phyloP scores from a whole-genome alignment of 2,329 filamentous ascomycete species.

The Aspergillus udagawae region DNA sequence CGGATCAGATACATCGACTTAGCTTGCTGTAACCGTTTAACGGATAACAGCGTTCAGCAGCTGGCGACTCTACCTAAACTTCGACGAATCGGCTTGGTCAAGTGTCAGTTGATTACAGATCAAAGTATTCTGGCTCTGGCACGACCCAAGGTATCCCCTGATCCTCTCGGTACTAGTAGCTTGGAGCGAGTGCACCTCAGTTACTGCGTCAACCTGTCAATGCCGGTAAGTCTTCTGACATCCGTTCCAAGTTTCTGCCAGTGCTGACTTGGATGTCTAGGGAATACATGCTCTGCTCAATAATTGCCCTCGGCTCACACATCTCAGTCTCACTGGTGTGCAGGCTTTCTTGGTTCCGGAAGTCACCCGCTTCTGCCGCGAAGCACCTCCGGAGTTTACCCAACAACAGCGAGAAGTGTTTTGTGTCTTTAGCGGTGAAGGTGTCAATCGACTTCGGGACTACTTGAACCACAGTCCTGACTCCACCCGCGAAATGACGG shows the following conservation, averaged over 20 bases:
- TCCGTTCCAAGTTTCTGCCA: background rate
- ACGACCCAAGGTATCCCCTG: constrained; percentile 52
- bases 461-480: constrained; percentile 61
- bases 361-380: constrained; percentile 77
- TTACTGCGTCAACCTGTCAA: constrained; percentile 82
- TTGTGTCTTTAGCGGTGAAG: constrained; percentile 90
- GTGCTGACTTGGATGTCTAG: constrained; percentile 42
- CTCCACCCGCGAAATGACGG: constrained; percentile 28
- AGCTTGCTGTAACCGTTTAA: constrained; percentile 87
- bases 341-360: constrained; percentile 84
- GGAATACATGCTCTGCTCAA: constrained; percentile 88
- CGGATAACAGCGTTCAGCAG: constrained; percentile 78
- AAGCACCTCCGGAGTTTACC: constrained; percentile 86
- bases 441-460: constrained; percentile 71
- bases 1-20: constrained; percentile 96
- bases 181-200: constrained; percentile 93
- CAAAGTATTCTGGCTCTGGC: constrained; percentile 82
- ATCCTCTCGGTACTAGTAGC: constrained; percentile 61
- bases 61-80: constrained; percentile 86
- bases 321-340: constrained; percentile 90
- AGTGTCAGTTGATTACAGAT: constrained; percentile 87
- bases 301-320: constrained; percentile 85
- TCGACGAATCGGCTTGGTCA: constrained; percentile 90
- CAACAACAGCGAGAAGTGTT: constrained; percentile 93
- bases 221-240: constrained; percentile 58